Base-by-base conservation (phyloP, 176 grass and related monocot species). In the Tillandsia fasciculata region DNA sequence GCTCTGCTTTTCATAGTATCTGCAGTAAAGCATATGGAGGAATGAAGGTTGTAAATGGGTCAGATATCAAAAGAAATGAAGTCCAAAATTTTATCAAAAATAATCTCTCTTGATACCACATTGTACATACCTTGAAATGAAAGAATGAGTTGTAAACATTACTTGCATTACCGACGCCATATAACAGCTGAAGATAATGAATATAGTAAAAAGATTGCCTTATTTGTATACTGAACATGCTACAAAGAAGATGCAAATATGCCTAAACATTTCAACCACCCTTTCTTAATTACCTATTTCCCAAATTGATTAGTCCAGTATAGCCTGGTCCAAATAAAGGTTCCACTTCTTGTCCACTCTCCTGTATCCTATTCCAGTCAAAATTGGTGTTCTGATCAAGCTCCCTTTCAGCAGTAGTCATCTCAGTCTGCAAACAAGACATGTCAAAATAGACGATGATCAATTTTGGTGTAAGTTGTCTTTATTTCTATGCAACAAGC, bases 391-490 rank as follows among this genome's bases (percentile, higher is more conserved):
- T 99, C 53, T 81, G 72, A 70, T 99, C 94, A 83, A 99, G 86
- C 79, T 99, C 94, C 85, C 94, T 99, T 77, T 99, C 94, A 28
- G 94, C 94, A 54, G 94, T 99, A 74, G 94, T 99, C 94, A 99
- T 99, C 70, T 99, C 94, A 66, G 94, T 99, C 94, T 99, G 77
- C 65, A 83, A 69, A 29, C 72, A 61, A 75, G 22, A 79, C 24
- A 51, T 42, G 33, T 42, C 3, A 42, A 42, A 7, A 42, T 42
- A 42, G 33, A 42, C 5, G 33, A 42, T 42, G 33, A 42, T 42
- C 33, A 42, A 42, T 42, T 29, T 42, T 42, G 33, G 33, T 42
- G 6, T 42, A 42, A 17, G n/a, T 61, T 61, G 56, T 3, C 15
- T 61, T 61, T 18, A 61, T 61, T 15, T 61, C 2, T 20, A 61